These are phyloP conservation scores for Pistacia integerrima DNA, from an alignment of 345 rosid genomes.

Conservation along the genomic window DNA sequence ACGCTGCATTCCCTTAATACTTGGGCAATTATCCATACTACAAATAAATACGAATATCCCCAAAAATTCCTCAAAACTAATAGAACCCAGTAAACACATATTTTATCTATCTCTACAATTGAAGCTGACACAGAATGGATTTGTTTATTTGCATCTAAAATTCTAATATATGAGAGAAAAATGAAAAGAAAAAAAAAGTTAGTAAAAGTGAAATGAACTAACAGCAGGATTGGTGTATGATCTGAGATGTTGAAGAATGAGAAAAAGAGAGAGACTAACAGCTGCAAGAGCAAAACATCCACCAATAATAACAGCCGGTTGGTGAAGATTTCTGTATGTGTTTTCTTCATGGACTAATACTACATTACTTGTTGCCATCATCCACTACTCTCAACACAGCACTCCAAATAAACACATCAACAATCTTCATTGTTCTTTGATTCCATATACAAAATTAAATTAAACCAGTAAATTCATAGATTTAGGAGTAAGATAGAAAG, in stretches of 20 bases:
- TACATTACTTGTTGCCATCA: conserved; percentile 14
- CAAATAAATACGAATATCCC: too few relatives aligned
- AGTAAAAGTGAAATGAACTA: conserved; percentile 10
- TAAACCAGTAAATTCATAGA: not conserved
- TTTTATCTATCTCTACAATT: too few relatives aligned
- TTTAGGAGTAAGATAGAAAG: too few relatives aligned
- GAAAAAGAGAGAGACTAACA: conserved; percentile 49
- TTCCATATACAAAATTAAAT: too few relatives aligned
- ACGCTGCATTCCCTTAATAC: not conserved
- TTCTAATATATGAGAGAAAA: not conserved
- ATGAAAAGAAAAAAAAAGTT: too few relatives aligned
- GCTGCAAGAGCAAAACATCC: conserved; percentile 72
- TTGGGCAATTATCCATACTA: not conserved
- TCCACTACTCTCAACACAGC: not conserved
- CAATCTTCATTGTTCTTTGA: too few relatives aligned
- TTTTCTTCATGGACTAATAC: conserved; percentile 14
- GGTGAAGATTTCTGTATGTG: conserved; percentile 49
- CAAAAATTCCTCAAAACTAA: too few relatives aligned
- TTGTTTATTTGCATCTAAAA: too few relatives aligned
- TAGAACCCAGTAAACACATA: too few relatives aligned
- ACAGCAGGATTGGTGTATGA: conserved; percentile 76
- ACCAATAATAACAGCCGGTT: conserved; percentile 56
- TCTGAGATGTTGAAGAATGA: conserved; percentile 73
- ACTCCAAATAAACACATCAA: too few relatives aligned
- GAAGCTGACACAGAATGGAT: too few relatives aligned